Base-by-base conservation (phyloP, 257 asterid species). In the Fraxinus americana region DNA sequence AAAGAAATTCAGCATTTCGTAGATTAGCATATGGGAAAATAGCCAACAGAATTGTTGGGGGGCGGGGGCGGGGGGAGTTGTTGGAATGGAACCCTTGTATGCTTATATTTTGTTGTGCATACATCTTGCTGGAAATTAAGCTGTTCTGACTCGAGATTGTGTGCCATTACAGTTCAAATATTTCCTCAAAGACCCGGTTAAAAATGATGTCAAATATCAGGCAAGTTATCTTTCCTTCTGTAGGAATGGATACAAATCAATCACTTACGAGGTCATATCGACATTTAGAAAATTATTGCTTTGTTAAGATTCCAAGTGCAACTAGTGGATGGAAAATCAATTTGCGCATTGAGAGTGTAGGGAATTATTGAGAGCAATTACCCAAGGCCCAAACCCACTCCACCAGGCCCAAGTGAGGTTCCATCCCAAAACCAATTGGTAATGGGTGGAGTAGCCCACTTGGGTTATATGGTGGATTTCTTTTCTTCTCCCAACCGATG, bases 141-240 rank as follows among this genome's bases (percentile, higher is more conserved):
- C 25, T 59, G 67, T 59, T 59, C 29, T 59, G 4, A 59, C 30
- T 52, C 29, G 1, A 8, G 48, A 52, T 17, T 61, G 57, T 70
- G 4, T 65, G 1, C 16, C 41, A 17, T 4, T 79, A 80, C 91
- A 87, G 91, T 83, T 87, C 75, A 87, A 87, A 63, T 87, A 87
- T 78, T 87, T 87, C 69, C 88, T 87, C 78, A 81, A 80, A 77
- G 91, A 87, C 41, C 89, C 88, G 2, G 85, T 87, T 48, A 85
- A 85, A 74, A 83, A 85, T 16, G 91, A 87, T 5, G 91, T 85
- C 39, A 87, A 93, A 80, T 95, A 95, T 85, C 99, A 95, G 99
- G 99, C 90, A 85, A 71, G 7, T 71, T 32, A 9, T 29, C 71
- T 73, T 59, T 54, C 38, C 75, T 70, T 67, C 66, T 52, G 36